Conservation (phyloP, 257 asterid genomes). For the Coffea eugenioides region DNA sequence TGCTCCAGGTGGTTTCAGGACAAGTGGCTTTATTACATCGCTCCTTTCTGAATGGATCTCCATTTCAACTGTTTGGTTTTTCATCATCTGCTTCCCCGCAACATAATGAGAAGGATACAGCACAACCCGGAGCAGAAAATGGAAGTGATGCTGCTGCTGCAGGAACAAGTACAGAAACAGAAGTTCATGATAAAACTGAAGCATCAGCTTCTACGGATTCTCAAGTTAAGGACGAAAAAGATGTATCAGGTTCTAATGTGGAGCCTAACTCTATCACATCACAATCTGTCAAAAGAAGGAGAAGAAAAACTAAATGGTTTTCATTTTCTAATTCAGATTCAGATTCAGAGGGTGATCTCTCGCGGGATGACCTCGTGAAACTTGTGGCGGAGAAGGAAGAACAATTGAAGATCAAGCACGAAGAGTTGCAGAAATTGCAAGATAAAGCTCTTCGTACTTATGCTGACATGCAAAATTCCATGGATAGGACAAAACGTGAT, state of each 20-base stretch:
- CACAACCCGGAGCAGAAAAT: constrained; percentile 37
- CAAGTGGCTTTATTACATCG: constrained; percentile 35
- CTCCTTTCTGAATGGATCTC: constrained; percentile 31
- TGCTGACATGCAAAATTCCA: constrained; percentile 85
- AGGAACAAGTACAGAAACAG: constrained; percentile 27
- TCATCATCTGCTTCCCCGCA: constrained; percentile 65
- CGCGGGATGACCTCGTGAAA: constrained; percentile 72
- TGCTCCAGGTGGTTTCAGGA: constrained; percentile 38
- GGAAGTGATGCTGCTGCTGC: constrained; percentile 31
- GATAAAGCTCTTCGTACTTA: constrained; percentile 66
- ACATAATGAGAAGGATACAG: constrained; percentile 40
- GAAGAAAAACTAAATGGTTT: constrained; percentile 39
- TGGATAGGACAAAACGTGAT: constrained; percentile 75
- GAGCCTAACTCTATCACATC: constrained; percentile 22
- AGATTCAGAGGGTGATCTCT: constrained; percentile 53
- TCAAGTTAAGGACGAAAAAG: constrained; percentile 28
- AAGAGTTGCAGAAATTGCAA: constrained; percentile 58
- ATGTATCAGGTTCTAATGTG: constrained; percentile 55
- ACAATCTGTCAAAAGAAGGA: constrained; percentile 26
- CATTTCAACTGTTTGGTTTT: constrained; percentile 45
- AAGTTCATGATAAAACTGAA: constrained; percentile 33
- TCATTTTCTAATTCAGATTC: constrained; percentile 51
- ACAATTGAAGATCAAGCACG: constrained; percentile 44
- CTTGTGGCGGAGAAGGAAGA: constrained; percentile 69
- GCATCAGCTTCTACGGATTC: constrained; percentile 33